Evolutionary conservation across 306 rosid genomes (phyloP), one percentile per base, ranked within the genome.

Genomic region (Vicia faba): DNA sequence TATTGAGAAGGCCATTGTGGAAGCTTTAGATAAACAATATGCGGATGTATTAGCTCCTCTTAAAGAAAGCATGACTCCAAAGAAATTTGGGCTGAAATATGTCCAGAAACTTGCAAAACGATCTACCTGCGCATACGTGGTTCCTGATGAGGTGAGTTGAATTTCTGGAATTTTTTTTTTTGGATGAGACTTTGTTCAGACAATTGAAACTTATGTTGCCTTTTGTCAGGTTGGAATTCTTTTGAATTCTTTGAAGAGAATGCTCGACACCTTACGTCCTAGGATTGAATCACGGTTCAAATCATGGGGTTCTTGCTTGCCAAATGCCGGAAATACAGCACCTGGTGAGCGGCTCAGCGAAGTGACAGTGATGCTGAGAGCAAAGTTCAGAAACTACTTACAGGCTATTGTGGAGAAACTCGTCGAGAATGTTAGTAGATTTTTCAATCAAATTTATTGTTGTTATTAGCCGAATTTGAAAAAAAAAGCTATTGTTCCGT

Each of bases 301-400:
- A 77, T 77, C 91, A 69, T 95, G 99, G 99, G 96, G 89, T 73
- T 85, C 90, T 39, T 90, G 91, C 84, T 82, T 95, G 79, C 99
- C 95, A 41, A 85, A 83, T 72, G 88, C 84, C 68, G 95, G 97
- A 82, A 88, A 76, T 58, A 71, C 85, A 36, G 81, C 82, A 70
- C 97, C 99, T 51, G 99, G 97, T 62, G 99, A 95, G 78, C 85
- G 92, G 73, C 97, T 95, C 48, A 95, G 97, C 58, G 99, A 95
- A 83, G 99, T 95, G 53, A 87, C 99, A 2, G 99, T 95, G 73
- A 95, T 95, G 97, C 81, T 91, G 68, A 88, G 99, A 73, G 89
- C 99, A 2, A 95, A 95, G 80, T 95, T 95, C 66, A 84, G 97
- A 84, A 91, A 85, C 71, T 86, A 91, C 74, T 14, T 95, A 31